Evolutionary conservation across 208 protist species (phyloP).

Genomic region (Naegleria lovaniensis): DNA sequence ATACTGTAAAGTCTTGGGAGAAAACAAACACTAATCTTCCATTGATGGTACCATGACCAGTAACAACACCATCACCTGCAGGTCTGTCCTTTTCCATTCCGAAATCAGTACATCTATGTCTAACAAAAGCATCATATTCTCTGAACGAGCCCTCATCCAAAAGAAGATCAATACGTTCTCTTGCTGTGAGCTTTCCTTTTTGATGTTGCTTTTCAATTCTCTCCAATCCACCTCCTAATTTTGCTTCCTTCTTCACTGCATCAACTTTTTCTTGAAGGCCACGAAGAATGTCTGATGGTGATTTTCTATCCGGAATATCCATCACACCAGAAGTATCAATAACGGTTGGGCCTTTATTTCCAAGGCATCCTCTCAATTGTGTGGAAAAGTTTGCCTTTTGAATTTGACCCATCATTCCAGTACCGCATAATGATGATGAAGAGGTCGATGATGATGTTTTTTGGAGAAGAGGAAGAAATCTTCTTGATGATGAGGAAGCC

Average conservation of each 20-base stretch:
- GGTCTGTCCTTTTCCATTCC: constrained; percentile 73
- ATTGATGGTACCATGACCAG: constrained; percentile 80
- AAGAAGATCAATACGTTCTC: constrained; percentile 83
- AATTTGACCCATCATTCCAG: not conserved
- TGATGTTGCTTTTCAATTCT: constrained; percentile 63
- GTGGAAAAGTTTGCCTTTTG: not conserved
- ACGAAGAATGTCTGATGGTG: not conserved
- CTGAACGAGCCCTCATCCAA: constrained; percentile 67
- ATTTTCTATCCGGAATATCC: not conserved
- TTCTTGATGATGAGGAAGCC: too few species aligned
- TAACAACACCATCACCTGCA: constrained; percentile 85
- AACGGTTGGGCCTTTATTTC: not conserved
- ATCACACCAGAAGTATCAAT: not conserved
- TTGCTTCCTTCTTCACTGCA: not conserved
- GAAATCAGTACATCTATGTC: constrained; percentile 84
- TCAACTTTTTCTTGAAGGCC: not conserved
- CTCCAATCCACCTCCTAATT: constrained; percentile 11
- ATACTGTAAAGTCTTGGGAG: constrained; percentile 87
- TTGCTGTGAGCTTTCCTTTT: constrained; percentile 82
- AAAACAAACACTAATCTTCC: constrained; percentile 86
- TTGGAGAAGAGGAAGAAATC: too few species aligned
- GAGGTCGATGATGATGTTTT: not conserved
- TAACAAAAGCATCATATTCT: constrained; percentile 79
- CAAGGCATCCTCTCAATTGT: not conserved
- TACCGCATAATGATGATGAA: not conserved